Percentiles rank a stretch among this genome's conserved stretches.
Conservation (phyloP, 2,329 filamentous ascomycete genomes). For the Penicillium sp. region DNA sequence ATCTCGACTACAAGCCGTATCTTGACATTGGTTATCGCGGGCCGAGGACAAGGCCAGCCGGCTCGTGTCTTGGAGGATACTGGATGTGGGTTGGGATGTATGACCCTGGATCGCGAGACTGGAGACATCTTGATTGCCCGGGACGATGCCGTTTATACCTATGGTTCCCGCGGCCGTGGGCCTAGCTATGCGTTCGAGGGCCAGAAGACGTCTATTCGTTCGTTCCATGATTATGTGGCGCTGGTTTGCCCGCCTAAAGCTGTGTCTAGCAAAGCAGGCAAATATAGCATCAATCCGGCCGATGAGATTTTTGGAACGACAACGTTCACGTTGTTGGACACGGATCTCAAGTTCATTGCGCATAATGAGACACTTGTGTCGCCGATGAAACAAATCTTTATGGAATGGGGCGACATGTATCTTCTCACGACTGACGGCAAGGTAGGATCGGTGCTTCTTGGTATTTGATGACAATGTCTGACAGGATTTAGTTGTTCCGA, state of each 20-base stretch:
- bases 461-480: not conserved
- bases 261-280: slow-evolving; percentile 58
- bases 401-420: slow-evolving; percentile 89
- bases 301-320: slow-evolving; percentile 84
- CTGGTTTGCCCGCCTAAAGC: slow-evolving; percentile 77
- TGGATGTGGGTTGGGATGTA: slow-evolving; percentile 91
- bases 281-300: slow-evolving; percentile 70
- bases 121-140: slow-evolving; percentile 89
- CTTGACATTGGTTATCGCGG: slow-evolving; percentile 81
- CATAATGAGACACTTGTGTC: slow-evolving; percentile 84
- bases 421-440: slow-evolving; percentile 91
- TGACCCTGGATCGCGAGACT: slow-evolving; percentile 78
- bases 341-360: slow-evolving; percentile 83
- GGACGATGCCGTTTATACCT: slow-evolving; percentile 95
- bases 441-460: slow-evolving; percentile 50
- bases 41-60: slow-evolving; percentile 84
- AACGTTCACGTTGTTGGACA: slow-evolving; percentile 88
- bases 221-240: slow-evolving; percentile 83
- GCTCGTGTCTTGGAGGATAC: slow-evolving; percentile 85
- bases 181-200: slow-evolving; percentile 90
- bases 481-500: slow-evolving; percentile 65
- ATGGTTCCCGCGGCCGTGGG: slow-evolving; percentile 79
- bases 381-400: slow-evolving; percentile 76
- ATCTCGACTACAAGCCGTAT: slow-evolving; percentile 89
- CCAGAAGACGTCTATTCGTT: slow-evolving; percentile 76